phyloP scores from a whole-genome alignment of 805 yeast species.

The Zygosaccharomyces lentus region DNA sequence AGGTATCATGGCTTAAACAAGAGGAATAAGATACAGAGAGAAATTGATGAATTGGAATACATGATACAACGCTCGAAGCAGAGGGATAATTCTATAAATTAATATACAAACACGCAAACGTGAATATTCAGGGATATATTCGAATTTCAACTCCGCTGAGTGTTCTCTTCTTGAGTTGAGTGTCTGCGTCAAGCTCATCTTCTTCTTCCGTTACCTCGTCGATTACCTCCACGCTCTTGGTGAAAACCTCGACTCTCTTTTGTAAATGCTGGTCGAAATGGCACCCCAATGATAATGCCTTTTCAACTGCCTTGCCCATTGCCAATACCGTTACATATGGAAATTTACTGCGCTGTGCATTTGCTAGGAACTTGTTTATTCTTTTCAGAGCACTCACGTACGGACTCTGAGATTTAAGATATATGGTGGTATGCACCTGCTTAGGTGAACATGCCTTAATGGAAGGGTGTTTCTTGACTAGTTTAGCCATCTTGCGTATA shows the following conservation, averaged over 20 bases:
- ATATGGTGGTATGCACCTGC: constrained; percentile 47
- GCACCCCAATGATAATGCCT: constrained; percentile 56
- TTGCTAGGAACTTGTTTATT: constrained; percentile 48
- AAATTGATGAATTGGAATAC: constrained; percentile 46
- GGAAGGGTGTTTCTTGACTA: constrained; percentile 24
- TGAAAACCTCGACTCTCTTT: constrained; percentile 52
- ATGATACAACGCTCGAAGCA: constrained; percentile 15
- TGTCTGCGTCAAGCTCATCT: constrained; percentile 28
- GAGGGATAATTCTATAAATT: constrained; percentile 2
- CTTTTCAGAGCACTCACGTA: constrained; percentile 69
- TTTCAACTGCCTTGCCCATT: constrained; percentile 69
- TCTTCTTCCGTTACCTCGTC: constrained; percentile 53
- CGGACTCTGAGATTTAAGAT: constrained; percentile 64
- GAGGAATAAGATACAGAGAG: constrained; percentile 45
- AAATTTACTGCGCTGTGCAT: constrained; percentile 42
- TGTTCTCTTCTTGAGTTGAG: constrained; percentile 34
- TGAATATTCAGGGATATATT: constrained; percentile 28
- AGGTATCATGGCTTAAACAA: constrained; percentile 34
- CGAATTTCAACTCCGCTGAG: constrained; percentile 44
- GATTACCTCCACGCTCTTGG: constrained; percentile 62
- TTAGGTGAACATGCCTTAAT: constrained; percentile 36
- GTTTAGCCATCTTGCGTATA: constrained; percentile 5
- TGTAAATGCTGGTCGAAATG: constrained; percentile 51
- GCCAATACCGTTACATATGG: constrained; percentile 58
- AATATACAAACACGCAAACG: constrained; percentile 1